Base-by-base conservation (phyloP, 805 yeast genomes). In the Spathaspora hagerdaliae region DNA sequence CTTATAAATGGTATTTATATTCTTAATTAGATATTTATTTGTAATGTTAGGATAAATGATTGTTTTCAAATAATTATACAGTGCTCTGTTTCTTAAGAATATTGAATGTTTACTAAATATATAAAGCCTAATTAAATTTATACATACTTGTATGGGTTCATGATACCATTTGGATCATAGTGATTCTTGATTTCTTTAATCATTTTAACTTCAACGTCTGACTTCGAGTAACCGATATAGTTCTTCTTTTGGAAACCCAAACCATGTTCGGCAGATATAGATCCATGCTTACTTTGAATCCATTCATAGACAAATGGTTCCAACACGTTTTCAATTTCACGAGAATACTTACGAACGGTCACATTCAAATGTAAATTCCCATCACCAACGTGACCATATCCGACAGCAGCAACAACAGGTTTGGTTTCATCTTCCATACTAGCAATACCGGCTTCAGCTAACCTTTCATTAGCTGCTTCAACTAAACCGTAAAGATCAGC, bases 351-450 rank as follows among this genome's bases (percentile, higher is more conserved):
- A 64, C 97, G 80, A 13, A 90, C 96, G 37, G 95, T 85, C 42
- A 94, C 95, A 61, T 94, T 94, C 60, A 94, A 78, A 65, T 94
- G 99, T 58, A 94, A 73, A 67, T 94, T 94, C 43, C 99, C 98
- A 62, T 94, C 99, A 46, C 99, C 99, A 57, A 94, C 79, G 60
- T 94, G 99, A n/a, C 99, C 99, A 59, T 92, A 94, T 0, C 99
- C 99, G 53, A 92, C 83, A 9, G 95, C 96, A 49, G 81, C 85
- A 44, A 88, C 83, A 2, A 87, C 97, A 2, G 97, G 96, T 62
- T 75, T 77, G 3, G 76, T 73, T 36, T 78, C 85, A 31, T 82
- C 79, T 39, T 76, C 80, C 37, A 67, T 42, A 44, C 85, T 87
- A 19, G 83, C 67, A 44, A 92, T 67, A 2, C 77, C 82, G 29